A percentile compares a stretch with the other conserved stretches of the same genome.
Conservation (phyloP, 768 basidiomycete genomes). For the Neoboletus magnificus region DNA sequence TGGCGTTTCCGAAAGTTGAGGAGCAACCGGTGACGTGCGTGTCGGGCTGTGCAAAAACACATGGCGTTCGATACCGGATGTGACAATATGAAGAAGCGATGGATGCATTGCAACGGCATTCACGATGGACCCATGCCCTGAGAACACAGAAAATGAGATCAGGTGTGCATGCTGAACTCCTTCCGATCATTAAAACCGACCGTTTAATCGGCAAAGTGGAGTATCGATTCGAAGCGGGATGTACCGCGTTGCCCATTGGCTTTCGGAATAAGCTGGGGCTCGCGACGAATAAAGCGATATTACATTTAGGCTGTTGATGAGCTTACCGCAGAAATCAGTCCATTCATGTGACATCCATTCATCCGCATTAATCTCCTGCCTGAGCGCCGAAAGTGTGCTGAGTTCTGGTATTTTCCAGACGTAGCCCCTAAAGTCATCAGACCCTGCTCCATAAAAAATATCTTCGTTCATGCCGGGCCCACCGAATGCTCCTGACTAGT, state of each 20-base stretch:
- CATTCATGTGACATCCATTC: constrained; percentile 43
- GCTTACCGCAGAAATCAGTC: constrained; percentile 31
- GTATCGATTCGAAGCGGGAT: constrained; percentile 62
- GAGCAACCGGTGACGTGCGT: constrained; percentile 46
- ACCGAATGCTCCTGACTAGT: constrained; percentile 75
- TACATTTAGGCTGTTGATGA: constrained; percentile 9
- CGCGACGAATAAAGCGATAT: constrained; percentile 8
- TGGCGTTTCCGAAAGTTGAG: constrained; percentile 45
- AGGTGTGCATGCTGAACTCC: background rate
- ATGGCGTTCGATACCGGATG: constrained; percentile 71
- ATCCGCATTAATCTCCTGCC: constrained; percentile 42
- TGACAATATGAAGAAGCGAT: constrained; percentile 58
- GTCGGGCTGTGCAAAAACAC: constrained; percentile 70
- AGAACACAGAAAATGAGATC: constrained; percentile 3
- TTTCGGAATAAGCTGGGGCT: constrained; percentile 46
- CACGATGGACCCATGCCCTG: constrained; percentile 75
- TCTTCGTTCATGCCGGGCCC: constrained; percentile 51
- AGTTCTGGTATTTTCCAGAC: constrained; percentile 70
- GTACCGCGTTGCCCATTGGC: constrained; percentile 38
- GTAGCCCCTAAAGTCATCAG: constrained; percentile 79
- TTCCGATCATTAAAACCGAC: constrained; percentile 32
- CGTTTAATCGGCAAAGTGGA: constrained; percentile 58
- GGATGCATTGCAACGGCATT: constrained; percentile 76
- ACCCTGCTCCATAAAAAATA: constrained; percentile 68
- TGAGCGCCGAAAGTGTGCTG: constrained; percentile 39